Conservation (phyloP, 2,329 filamentous ascomycete species). For the Talaromyces pinophilus region DNA sequence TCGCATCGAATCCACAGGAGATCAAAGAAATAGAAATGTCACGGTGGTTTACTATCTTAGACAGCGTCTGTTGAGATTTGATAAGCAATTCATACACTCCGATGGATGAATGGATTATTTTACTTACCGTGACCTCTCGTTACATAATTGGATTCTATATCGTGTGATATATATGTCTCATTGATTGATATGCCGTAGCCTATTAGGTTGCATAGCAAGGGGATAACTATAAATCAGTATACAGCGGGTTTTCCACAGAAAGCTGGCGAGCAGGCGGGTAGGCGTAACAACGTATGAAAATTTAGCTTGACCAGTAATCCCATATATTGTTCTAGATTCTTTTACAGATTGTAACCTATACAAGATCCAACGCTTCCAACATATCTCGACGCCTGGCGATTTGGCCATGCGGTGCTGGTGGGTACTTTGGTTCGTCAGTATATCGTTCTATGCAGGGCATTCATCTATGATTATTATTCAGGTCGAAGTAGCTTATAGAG, state of each 20-base stretch:
- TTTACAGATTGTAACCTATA: too few species aligned
- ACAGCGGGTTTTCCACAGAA: too few species aligned
- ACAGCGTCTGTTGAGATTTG: neutral
- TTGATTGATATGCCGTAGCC: neutral
- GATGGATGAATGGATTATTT: neutral
- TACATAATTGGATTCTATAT: neutral
- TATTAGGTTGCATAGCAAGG: neutral
- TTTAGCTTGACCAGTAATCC: too few species aligned
- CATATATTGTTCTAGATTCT: too few species aligned
- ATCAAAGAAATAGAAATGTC: neutral
- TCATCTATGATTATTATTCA: neutral
- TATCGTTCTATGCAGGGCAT: neutral
- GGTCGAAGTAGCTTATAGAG: neutral
- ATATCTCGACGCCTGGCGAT: too few species aligned
- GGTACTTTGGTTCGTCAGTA: slow-evolving; percentile 12
- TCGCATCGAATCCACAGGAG: neutral
- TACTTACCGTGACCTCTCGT: neutral
- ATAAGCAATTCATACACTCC: neutral
- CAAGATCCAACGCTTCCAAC: too few species aligned
- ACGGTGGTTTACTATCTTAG: neutral
- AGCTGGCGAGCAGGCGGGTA: too few species aligned
- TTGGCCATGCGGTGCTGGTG: neutral
- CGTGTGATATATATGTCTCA: neutral
- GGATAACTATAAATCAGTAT: neutral
- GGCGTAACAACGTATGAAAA: too few species aligned